Base-by-base conservation (phyloP, 2,329 filamentous ascomycete genomes). In the Talaromyces sp. region DNA sequence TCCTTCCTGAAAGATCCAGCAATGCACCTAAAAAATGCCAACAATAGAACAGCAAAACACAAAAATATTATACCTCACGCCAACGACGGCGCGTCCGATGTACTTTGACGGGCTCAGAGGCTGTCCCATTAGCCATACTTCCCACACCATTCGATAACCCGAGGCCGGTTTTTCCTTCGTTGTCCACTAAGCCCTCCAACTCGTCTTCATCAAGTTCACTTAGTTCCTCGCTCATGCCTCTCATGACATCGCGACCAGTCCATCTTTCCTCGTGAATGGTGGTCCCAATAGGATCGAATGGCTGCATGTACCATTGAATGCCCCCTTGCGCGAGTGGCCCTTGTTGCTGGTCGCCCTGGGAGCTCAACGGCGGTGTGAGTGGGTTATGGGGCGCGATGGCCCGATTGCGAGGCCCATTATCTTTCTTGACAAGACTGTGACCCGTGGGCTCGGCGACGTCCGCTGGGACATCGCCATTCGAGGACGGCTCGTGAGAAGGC, bases 141-240 rank as follows among this genome's bases (percentile, higher is more conserved):
- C 58, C 57, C 27, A 26, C 64, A n/a, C 27, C 59, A 53, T 54
- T 61, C 63, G 56, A 56, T 27, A 38, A 26, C 12, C 58, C 55
- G 31, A 66, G 54, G 65, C 41, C 61, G 12, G 64, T 63, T 51
- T 62, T 70, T 52, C 68, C 65, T 57, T 78, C 87, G 81, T 88
- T 76, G 58, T 75, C 75, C 14, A 78, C 76, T 46, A 91, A 78
- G 35, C 88, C 90, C 68, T 90, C 87, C 61, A 96, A 80, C 75
- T 93, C 91, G 56, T 95, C 92, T 65, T 97, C 92, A 67, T 96
- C 92, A 71, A 97, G 86, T 70, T 97, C 93, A 60, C 90, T 95
- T 24, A 97, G 81, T 66, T 93, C 90, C 74, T 96, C 92, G 68
- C 90, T 95, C 74, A 93, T 86, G 14, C 81, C 84, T 31, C 85